Base-by-base conservation (phyloP, 257 asterid species). In the Leonotis leonurus region DNA sequence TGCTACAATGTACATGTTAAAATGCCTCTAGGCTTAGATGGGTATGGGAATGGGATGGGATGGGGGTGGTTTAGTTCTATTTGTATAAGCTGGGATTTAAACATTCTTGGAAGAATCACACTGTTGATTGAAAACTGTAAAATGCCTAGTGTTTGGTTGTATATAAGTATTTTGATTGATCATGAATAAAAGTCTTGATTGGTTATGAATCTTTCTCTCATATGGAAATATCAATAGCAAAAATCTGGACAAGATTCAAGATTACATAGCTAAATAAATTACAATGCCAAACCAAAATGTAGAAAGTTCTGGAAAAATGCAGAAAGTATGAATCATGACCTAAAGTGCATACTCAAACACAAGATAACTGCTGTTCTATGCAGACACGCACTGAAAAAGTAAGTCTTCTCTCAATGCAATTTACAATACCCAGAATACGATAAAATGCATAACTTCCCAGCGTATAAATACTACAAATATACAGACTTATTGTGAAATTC, bases 401-500 rank as follows among this genome's bases (percentile, higher is more conserved):
- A n/a, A 63, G 59, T 35, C 46, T 41, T 60, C 50, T 21, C 17
- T 12, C 13, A 32, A 59, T 60, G 68, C 70, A 51, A 54, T 50
- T 37, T 44, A 62, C 66, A 56, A 50, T 14, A 52, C 39, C 71
- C 62, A 30, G 45, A 52, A 37, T n/a, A 35, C 10, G 52, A 54
- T 43, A 56, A 73, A 55, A 53, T 54, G 55, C 76, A 61, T 13
- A 46, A 33, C 3, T 63, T 54, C 25, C 54, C 43, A 12, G 29
- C 66, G 21, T 48, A 56, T n/a, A 57, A 64, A 55, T 60, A 64
- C 67, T 41, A 60, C 13, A 48, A 64, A 73, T 70, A 64, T 73
- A 76, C 82, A 76, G 27, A 59, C 69, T 72, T 65, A 43, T 30
- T 72, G n/a, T n/a, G n/a, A n/a, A n/a, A n/a, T n/a, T n/a, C n/a